These are phyloP conservation scores for Boletus subparvulus DNA, from an alignment of 768 basidiomycete genomes.

Conservation along the genomic window DNA sequence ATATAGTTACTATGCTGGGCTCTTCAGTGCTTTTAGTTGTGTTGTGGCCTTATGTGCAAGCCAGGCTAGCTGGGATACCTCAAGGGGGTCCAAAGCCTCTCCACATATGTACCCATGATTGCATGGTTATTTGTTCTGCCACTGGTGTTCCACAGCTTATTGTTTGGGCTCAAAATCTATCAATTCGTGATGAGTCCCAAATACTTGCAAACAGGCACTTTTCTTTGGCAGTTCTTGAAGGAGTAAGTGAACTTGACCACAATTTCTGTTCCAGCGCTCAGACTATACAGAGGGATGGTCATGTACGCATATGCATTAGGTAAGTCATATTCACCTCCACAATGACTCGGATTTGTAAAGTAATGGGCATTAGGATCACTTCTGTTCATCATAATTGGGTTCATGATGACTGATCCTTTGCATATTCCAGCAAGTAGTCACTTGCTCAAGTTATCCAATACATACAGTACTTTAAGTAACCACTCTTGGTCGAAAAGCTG, in stretches of 20 bases:
- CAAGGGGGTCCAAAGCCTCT: not conserved
- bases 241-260: constrained; percentile 9
- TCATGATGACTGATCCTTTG: not conserved
- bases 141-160: constrained; percentile 11
- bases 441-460: not conserved
- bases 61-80: not conserved
- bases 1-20: not conserved
- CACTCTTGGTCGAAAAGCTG: not conserved
- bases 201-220: constrained; percentile 1
- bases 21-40: not conserved
- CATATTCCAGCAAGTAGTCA: constrained; percentile 11
- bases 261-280: not conserved
- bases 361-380: constrained; percentile 13
- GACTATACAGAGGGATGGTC: constrained; percentile 18
- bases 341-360: not conserved
- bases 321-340: not conserved
- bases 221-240: constrained; percentile 18
- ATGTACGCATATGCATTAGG: constrained; percentile 23
- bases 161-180: constrained; percentile 17
- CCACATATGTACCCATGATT: not conserved
- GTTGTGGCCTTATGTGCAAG: not conserved
- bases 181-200: constrained; percentile 8
- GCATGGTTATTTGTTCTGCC: constrained; percentile 14
- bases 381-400: constrained; percentile 11
- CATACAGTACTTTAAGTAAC: not conserved